A percentile compares a stretch with the other conserved stretches of the same genome.
Conservation (phyloP, 176 grass and related monocot species). For the Carex pumila region DNA sequence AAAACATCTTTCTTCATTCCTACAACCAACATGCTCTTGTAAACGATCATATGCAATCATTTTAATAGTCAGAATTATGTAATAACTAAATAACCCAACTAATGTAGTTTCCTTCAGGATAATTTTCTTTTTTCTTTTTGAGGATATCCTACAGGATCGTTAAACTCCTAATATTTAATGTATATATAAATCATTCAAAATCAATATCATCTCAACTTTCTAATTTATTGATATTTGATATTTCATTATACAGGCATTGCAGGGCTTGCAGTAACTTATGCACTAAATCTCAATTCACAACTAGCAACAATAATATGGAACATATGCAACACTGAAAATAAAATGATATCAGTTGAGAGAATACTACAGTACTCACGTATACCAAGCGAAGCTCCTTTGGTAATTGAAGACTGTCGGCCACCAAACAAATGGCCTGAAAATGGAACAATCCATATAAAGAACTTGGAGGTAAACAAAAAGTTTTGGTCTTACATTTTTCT, state of each 20-base stretch:
- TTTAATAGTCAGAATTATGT: neutral
- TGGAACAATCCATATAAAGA: constrained; percentile 70
- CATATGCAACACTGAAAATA: constrained; percentile 90
- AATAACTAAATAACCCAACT: neutral
- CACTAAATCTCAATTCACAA: constrained; percentile 85
- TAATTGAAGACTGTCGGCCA: constrained; percentile 43
- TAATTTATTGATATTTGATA: neutral
- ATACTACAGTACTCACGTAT: constrained; percentile 93
- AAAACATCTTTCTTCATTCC: neutral
- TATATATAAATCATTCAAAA: neutral
- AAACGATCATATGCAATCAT: neutral
- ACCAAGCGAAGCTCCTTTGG: constrained; percentile 72
- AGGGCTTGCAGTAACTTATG: constrained; percentile 93
- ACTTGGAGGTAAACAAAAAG: constrained; percentile 55
- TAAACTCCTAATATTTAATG: neutral
- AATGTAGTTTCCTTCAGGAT: neutral
- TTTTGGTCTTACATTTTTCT: neutral
- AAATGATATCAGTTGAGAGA: constrained; percentile 99
- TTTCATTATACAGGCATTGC: constrained; percentile 59
- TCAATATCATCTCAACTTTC: neutral
- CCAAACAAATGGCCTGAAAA: constrained; percentile 71
- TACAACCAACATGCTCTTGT: neutral
- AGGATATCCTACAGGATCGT: no score
- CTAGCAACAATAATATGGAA: constrained; percentile 81
- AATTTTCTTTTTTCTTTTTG: neutral